phyloP scores from a whole-genome alignment of 768 basidiomycete species.

The Tylopilus subfusipes region DNA sequence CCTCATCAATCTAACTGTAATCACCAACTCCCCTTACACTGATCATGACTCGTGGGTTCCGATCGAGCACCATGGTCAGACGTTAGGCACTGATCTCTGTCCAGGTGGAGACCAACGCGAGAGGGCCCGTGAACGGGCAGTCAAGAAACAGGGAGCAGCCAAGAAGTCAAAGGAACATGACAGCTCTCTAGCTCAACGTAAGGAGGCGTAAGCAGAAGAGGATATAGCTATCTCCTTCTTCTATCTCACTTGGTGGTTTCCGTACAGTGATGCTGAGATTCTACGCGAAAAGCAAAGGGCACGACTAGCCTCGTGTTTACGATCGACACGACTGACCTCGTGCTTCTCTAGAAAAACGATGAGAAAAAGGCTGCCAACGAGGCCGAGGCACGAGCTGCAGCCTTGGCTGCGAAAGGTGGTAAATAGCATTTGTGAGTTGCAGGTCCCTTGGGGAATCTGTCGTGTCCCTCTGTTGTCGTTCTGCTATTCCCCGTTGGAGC shows the following conservation, averaged over 20 bases:
- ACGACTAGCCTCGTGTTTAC: conserved; percentile 18
- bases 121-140: conserved; percentile 64
- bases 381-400: conserved; percentile 7
- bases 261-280: conserved; percentile 67
- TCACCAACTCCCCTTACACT: neutral
- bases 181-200: conserved; percentile 56
- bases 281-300: conserved; percentile 80
- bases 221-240: conserved; percentile 12
- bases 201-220: conserved; percentile 60
- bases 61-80: neutral
- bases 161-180: conserved; percentile 58
- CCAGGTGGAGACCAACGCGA: conserved; percentile 84
- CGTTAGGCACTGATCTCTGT: conserved; percentile 10
- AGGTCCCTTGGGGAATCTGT: conserved; percentile 17
- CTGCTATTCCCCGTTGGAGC: conserved; percentile 5
- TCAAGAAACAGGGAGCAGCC: conserved; percentile 59
- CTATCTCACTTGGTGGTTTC: conserved; percentile 25
- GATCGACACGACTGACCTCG: conserved; percentile 8
- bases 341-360: conserved; percentile 47
- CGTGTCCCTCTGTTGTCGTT: conserved; percentile 4
- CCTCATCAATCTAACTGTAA: conserved; percentile 7
- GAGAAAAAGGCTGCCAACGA: conserved; percentile 42
- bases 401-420: conserved; percentile 6
- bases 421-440: conserved; percentile 37
- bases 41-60: conserved; percentile 54